Evolutionary conservation across 1,139 yeast species (phyloP).

Genomic region (Magnusiomyces ingens): DNA sequence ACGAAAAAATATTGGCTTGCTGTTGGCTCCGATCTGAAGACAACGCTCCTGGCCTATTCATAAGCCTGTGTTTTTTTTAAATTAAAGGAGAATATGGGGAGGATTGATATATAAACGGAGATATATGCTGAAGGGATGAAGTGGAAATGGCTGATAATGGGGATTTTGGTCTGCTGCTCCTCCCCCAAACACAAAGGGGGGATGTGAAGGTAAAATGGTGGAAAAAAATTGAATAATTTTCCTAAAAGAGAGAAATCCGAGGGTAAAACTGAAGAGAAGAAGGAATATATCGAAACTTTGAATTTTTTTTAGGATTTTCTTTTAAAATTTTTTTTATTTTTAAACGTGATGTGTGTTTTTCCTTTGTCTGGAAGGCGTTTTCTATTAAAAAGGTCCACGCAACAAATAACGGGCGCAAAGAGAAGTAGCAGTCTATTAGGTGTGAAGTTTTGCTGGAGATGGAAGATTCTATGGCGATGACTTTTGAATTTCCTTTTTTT

Average conservation of each 20-base stretch:
- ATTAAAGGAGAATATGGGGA: not conserved
- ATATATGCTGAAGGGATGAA: no score
- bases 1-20: not conserved
- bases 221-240: not conserved
- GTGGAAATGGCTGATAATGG: no score
- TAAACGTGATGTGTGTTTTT: not conserved
- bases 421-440: no score
- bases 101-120: no score
- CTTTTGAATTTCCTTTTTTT: no score
- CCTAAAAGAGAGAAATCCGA: not conserved
- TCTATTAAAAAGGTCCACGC: not conserved
- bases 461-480: no score
- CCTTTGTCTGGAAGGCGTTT: not conserved
- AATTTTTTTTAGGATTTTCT: not conserved
- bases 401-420: no score
- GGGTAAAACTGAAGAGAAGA: not conserved
- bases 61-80: conserved; percentile 1
- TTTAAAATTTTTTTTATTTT: not conserved
- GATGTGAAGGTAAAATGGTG: no score
- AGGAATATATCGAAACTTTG: not conserved
- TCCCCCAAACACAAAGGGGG: no score
- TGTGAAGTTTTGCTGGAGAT: no score
- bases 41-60: conserved; percentile 6
- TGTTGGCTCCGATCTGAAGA: conserved; percentile 4
- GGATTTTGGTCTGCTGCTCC: no score